These are phyloP conservation scores for Senna siamea DNA, from an alignment of 306 rosid genomes.

Conservation along the genomic window DNA sequence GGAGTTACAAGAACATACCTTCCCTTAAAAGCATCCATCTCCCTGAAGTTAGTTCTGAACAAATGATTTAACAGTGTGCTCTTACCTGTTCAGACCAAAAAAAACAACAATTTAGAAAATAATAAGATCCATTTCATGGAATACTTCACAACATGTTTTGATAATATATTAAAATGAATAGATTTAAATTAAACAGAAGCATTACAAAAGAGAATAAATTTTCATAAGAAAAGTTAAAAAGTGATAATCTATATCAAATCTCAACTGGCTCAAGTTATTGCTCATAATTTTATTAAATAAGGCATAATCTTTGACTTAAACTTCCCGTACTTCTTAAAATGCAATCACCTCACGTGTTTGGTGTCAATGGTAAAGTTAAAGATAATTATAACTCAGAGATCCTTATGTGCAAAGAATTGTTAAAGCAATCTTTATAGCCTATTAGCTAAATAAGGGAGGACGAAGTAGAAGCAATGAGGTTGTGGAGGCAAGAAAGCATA, in stretches of 20 bases:
- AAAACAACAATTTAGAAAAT: conserved; percentile 15
- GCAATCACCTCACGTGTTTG: conserved; percentile 19
- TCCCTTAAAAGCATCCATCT: conserved; percentile 95
- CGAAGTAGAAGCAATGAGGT: conserved; percentile 15
- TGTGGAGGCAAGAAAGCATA: conserved; percentile 44
- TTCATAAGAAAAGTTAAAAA: neutral
- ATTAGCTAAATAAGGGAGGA: conserved; percentile 18
- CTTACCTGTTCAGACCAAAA: conserved; percentile 68
- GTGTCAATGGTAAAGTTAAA: conserved; percentile 16
- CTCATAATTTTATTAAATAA: neutral
- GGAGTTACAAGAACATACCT: conserved; percentile 57
- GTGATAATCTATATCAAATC: conserved; percentile 2
- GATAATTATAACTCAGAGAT: conserved; percentile 17
- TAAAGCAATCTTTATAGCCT: neutral
- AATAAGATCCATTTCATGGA: neutral
- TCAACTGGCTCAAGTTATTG: conserved; percentile 10
- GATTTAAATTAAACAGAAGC: conserved; percentile 3
- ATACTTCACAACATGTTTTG: neutral
- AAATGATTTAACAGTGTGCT: conserved; percentile 79
- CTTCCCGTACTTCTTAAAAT: neutral
- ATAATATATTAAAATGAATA: neutral
- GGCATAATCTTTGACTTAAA: neutral
- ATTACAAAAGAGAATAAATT: neutral
- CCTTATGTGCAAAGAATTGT: conserved; percentile 6
- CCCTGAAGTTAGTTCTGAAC: conserved; percentile 77